These are phyloP conservation scores for Spathaspora sp. DNA, from an alignment of 1,139 yeast genomes.

Conservation along the genomic window DNA sequence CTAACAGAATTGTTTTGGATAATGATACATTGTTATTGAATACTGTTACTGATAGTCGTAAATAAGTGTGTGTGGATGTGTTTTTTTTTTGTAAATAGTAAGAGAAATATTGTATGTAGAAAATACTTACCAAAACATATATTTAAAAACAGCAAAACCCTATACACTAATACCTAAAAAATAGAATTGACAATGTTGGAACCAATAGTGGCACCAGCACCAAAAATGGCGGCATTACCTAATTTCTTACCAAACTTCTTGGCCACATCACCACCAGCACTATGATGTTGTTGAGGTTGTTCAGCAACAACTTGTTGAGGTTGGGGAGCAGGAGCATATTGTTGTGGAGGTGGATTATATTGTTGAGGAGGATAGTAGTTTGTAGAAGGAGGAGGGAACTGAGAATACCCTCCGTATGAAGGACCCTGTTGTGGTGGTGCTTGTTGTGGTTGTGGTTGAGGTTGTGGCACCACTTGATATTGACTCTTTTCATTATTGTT, in stretches of 20 bases:
- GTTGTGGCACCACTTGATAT: constrained; percentile 14
- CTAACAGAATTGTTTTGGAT: constrained; percentile 88
- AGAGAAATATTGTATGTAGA: neutral
- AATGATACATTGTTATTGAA: constrained; percentile 89
- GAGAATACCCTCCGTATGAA: constrained; percentile 47
- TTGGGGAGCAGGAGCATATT: constrained; percentile 17
- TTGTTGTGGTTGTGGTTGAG: constrained; percentile 17
- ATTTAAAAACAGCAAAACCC: neutral
- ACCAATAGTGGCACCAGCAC: constrained; percentile 97
- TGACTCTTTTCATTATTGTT: constrained; percentile 14
- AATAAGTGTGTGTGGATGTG: constrained; percentile 15
- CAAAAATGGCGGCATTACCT: constrained; percentile 91
- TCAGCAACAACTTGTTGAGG: constrained; percentile 24
- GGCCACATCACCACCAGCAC: constrained; percentile 32
- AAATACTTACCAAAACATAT: constrained; percentile 1
- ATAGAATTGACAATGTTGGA: constrained; percentile 83
- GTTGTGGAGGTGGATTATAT: constrained; percentile 23
- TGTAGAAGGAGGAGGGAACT: constrained; percentile 49
- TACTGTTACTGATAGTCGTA: constrained; percentile 71
- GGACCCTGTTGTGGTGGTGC: constrained; percentile 18
- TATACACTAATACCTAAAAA: constrained; percentile 41
- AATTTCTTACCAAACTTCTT: constrained; percentile 78
- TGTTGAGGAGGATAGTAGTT: constrained; percentile 40
- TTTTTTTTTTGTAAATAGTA: neutral
- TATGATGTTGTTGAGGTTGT: constrained; percentile 20